A percentile compares a stretch with the other conserved stretches of the same genome.
Evolutionary conservation across 139 green algal genomes (phyloP).

Genomic region (Micractinium conductrix): DNA sequence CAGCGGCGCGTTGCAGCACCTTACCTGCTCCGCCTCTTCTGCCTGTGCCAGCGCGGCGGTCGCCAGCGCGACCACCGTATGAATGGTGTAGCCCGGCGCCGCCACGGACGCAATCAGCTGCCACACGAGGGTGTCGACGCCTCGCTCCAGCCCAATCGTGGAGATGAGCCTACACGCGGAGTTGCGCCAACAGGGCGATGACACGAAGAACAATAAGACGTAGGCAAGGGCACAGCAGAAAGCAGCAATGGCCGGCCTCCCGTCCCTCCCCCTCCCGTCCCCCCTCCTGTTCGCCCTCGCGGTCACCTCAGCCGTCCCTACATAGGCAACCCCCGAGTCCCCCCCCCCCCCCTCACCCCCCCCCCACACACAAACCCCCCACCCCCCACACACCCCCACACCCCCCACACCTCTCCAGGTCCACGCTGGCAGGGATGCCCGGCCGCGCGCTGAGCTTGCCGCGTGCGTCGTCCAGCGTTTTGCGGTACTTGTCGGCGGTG

Average conservation of each 20-base stretch:
- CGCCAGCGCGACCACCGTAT: slow-evolving; percentile 65
- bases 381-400: neutral
- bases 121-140: slow-evolving; percentile 79
- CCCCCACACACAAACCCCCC: neutral
- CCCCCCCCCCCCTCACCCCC: no score
- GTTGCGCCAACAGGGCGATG: no score
- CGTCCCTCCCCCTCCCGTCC: no score
- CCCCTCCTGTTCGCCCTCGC: no score
- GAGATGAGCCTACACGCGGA: slow-evolving; percentile 54
- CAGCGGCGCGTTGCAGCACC: no score
- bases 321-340: no score
- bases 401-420: slow-evolving; percentile 8
- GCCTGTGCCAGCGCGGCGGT: slow-evolving; percentile 45
- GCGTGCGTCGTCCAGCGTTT: slow-evolving; percentile 50
- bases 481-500: slow-evolving; percentile 75
- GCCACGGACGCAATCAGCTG: slow-evolving; percentile 74
- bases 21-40: slow-evolving; percentile 27
- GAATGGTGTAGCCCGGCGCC: slow-evolving; percentile 78
- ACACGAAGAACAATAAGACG: no score
- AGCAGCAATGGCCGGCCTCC: no score
- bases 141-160: slow-evolving; percentile 61
- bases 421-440: slow-evolving; percentile 16
- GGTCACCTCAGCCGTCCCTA: no score
- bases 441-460: slow-evolving; percentile 15
- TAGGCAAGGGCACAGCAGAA: neutral